These are phyloP conservation scores for Amyloporia xantha DNA, from an alignment of 768 basidiomycete genomes.

Conservation along the genomic window DNA sequence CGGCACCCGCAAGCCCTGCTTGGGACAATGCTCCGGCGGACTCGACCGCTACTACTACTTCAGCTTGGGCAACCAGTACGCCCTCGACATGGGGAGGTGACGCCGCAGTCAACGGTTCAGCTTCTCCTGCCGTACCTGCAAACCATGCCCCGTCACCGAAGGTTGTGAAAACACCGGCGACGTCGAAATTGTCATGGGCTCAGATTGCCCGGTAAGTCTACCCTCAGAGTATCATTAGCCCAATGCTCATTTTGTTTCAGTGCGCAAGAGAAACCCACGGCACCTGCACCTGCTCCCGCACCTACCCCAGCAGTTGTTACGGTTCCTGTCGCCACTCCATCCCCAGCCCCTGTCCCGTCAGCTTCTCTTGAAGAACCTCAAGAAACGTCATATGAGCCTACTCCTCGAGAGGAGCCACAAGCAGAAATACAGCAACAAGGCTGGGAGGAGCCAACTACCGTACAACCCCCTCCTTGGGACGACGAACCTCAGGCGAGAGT, in stretches of 20 bases:
- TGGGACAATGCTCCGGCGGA: conserved; percentile 20
- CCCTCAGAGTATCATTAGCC: neutral
- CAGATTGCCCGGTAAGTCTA: conserved; percentile 65
- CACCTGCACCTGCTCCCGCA: conserved; percentile 23
- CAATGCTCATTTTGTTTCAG: conserved; percentile 27
- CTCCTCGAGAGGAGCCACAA: conserved; percentile 14
- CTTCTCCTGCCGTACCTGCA: conserved; percentile 15
- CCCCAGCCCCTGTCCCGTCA: conserved; percentile 25
- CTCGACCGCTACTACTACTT: conserved; percentile 22
- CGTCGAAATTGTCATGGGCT: conserved; percentile 80
- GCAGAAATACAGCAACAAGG: conserved; percentile 15
- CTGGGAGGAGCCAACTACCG: conserved; percentile 33
- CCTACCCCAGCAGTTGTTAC: conserved; percentile 19
- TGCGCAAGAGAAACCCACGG: conserved; percentile 57
- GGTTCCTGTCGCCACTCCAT: conserved; percentile 20
- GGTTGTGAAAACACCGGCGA: conserved; percentile 52
- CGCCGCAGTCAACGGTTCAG: conserved; percentile 21
- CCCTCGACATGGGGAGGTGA: conserved; percentile 25
- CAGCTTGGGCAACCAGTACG: conserved; percentile 23
- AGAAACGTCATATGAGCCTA: conserved; percentile 4
- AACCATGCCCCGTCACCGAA: conserved; percentile 17
- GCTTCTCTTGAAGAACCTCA: conserved; percentile 23
- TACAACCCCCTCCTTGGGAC: conserved; percentile 30
- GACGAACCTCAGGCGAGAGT: conserved; percentile 25
- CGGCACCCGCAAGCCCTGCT: neutral